Percentiles rank a stretch among this genome's conserved stretches.
phyloP scores from a whole-genome alignment of 768 basidiomycete species.

The Mycena galericulata region DNA sequence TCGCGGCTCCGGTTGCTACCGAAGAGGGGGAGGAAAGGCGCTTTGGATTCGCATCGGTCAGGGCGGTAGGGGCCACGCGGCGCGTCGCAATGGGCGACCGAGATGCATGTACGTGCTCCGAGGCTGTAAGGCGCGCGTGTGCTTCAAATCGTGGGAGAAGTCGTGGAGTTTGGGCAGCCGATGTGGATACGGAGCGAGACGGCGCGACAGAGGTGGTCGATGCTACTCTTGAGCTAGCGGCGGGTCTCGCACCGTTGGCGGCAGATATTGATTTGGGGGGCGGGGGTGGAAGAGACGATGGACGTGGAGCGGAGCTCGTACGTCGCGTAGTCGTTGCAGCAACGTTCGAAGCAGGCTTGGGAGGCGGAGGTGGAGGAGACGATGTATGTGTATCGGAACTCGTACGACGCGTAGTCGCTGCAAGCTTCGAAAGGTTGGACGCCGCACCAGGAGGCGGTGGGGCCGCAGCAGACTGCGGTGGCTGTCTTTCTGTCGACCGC shows the following conservation, averaged over 20 bases:
- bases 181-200: slow-evolving; percentile 24
- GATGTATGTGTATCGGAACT: background rate
- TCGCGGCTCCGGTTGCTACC: background rate
- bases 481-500: background rate
- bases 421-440: background rate
- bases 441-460: background rate
- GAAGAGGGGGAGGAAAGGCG: background rate
- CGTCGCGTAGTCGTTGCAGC: background rate
- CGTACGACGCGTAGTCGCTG: background rate
- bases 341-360: background rate
- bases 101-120: slow-evolving; percentile 10
- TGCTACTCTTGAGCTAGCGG: background rate
- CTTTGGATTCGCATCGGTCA: background rate
- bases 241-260: background rate
- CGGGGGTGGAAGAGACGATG: too few relatives aligned
- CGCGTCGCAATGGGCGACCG: background rate
- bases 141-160: too few relatives aligned
- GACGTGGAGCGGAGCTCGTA: too few relatives aligned
- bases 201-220: background rate
- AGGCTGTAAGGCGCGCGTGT: slow-evolving; percentile 17
- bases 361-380: background rate
- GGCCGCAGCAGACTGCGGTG: background rate
- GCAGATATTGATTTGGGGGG: background rate
- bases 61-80: background rate
- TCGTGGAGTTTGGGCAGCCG: background rate